Conservation (phyloP, 2,329 filamentous ascomycete genomes). For the Hirsutella thompsonii region DNA sequence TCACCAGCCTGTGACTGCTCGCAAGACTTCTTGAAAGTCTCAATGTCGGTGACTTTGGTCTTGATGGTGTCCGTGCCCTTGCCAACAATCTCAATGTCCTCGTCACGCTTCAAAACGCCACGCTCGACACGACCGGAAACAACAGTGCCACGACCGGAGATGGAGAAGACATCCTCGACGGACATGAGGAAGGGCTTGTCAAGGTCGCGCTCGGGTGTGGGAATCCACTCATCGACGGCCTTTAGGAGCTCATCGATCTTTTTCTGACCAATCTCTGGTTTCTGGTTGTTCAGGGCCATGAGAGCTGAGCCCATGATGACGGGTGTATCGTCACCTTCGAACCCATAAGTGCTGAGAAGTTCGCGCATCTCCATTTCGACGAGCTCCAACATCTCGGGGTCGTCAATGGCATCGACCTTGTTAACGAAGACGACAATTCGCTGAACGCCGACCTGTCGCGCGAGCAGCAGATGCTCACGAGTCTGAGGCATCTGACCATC, state of each 20-base stretch:
- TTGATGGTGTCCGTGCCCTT: conserved; percentile 74
- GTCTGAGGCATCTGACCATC: conserved; percentile 99
- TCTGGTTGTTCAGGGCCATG: conserved; percentile 78
- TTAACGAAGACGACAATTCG: conserved; percentile 99
- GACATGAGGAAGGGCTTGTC: conserved; percentile 99
- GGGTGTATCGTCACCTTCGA: conserved; percentile 95
- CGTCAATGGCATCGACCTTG: conserved; percentile 95
- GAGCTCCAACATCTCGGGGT: conserved; percentile 98
- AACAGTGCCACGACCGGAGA: conserved; percentile 88
- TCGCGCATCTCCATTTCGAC: conserved; percentile 99
- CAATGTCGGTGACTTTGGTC: conserved; percentile 99
- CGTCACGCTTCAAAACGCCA: conserved; percentile 83
- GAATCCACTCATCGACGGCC: conserved; percentile 92
- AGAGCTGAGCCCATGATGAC: conserved; percentile 96
- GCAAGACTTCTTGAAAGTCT: conserved; percentile 99
- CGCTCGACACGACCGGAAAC: conserved; percentile 96
- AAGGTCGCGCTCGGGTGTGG: conserved; percentile 81
- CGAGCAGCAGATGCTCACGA: conserved; percentile 92
- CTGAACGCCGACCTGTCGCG: conserved; percentile 96
- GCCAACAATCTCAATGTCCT: conserved; percentile 88
- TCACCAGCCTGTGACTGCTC: conserved; percentile 93
- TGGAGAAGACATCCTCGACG: conserved; percentile 85
- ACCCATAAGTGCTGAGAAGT: conserved; percentile 81
- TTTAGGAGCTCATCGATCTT: conserved; percentile 88
- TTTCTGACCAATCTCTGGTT: conserved; percentile 70